These are phyloP conservation scores for Paraleonurus japonicus DNA, from an alignment of 257 asterid species.

Conservation along the genomic window DNA sequence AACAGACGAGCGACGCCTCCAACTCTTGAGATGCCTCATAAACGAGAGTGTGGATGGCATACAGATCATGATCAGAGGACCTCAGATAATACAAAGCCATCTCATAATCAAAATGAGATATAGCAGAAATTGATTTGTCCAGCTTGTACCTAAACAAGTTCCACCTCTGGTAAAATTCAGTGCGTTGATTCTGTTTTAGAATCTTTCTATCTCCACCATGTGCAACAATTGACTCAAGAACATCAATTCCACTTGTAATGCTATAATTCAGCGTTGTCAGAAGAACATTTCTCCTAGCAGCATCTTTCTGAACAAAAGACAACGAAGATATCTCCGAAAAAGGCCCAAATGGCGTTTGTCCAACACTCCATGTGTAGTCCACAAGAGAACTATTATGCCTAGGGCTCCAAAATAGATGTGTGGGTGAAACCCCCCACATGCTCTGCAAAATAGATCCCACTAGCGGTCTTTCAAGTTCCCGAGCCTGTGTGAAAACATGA, in stretches of 20 bases:
- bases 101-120: constrained; percentile 89
- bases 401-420: constrained; percentile 89
- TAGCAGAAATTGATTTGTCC: constrained; percentile 67
- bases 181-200: constrained; percentile 48
- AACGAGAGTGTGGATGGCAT: constrained; percentile 71
- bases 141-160: constrained; percentile 84
- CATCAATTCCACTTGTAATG: constrained; percentile 64
- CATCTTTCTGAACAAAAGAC: constrained; percentile 93
- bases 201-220: constrained; percentile 88
- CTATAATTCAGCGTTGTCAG: constrained; percentile 71
- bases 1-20: constrained; percentile 80
- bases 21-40: constrained; percentile 79
- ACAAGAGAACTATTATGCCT: constrained; percentile 72
- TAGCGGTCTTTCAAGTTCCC: constrained; percentile 83
- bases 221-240: constrained; percentile 67
- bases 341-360: constrained; percentile 95
- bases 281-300: constrained; percentile 86
- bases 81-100: constrained; percentile 69
- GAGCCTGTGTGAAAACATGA: constrained; percentile 75
- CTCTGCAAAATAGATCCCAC: constrained; percentile 93
- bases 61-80: constrained; percentile 87
- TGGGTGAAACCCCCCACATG: constrained; percentile 96
- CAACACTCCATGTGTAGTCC: constrained; percentile 94
- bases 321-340: constrained; percentile 75
- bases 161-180: constrained; percentile 81